phyloP scores from a whole-genome alignment of 2,329 filamentous ascomycete species.

The Alternaria solani region DNA sequence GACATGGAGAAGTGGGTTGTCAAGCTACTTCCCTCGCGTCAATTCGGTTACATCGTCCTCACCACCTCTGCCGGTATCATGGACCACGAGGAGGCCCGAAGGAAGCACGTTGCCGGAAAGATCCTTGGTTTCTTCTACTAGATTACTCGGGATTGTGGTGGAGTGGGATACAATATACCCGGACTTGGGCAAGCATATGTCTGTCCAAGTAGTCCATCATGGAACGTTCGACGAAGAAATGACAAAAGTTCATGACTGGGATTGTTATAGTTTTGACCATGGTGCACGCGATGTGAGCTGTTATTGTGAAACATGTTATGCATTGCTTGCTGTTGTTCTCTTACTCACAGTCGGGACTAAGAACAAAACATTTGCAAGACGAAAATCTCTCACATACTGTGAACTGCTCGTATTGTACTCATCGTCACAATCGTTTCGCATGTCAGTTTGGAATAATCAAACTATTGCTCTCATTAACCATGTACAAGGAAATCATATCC shows the following conservation, averaged over 20 bases:
- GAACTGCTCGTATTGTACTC: background rate
- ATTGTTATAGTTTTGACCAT: background rate
- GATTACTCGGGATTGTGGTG: constrained; percentile 35
- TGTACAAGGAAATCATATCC: constrained; percentile 13
- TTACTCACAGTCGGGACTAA: too few species aligned
- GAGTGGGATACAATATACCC: constrained; percentile 43
- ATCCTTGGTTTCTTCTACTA: constrained; percentile 99
- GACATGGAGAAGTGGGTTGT: constrained; percentile 99
- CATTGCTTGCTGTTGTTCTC: background rate
- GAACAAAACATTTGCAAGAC: too few species aligned
- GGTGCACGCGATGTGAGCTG: background rate
- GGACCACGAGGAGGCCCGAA: constrained; percentile 99
- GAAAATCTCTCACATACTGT: too few species aligned
- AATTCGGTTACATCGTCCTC: constrained; percentile 99
- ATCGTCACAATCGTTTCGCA: background rate
- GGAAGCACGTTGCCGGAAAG: constrained; percentile 99
- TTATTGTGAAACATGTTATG: background rate
- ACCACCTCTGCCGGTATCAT: constrained; percentile 99
- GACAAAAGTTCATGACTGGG: constrained; percentile 36
- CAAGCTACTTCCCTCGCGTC: constrained; percentile 98
- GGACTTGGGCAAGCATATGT: constrained; percentile 34
- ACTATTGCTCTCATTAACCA: constrained; percentile 17
- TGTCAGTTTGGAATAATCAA: background rate
- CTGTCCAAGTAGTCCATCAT: constrained; percentile 39
- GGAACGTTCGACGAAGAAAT: constrained; percentile 43